Base-by-base conservation (phyloP, 148 eudicot species). In the Chenopodium quinoa region DNA sequence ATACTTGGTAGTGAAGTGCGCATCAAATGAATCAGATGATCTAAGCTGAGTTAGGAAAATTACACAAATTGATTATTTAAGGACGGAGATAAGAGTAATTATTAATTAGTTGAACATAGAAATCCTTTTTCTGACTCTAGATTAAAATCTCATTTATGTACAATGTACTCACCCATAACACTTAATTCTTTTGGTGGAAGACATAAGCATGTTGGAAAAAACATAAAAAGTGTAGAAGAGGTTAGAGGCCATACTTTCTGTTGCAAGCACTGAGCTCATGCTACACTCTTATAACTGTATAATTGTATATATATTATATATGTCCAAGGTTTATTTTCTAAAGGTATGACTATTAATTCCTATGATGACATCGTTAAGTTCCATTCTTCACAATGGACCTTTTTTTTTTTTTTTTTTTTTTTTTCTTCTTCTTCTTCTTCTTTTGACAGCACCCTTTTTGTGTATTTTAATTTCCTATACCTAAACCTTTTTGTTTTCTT, bases 181-280 rank as follows among this genome's bases (percentile, higher is more conserved):
- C 14, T 64, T 2, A 9, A 9, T 64, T 25, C 68, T n/a, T 64
- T 64, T 64, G 31, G 68, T n/a, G 31, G 68, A 9, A 64, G 29
- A n/a, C 13, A 64, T 64, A 64, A 64, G 68, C 68, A 64, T 64
- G 68, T 63, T 4, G 66, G 7, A 6, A 58, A 14, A 58, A 12
- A 27, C 29, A 4, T 12, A 4, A 64, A 23, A 64, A 64, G 0
- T 1, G 4, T 64, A 64, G 32, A 64, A 25, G 68, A 9, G 27
- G 32, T n/a, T 64, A 64, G 9, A 25, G 68, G 68, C 68, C 68
- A 64, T n/a, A 64, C 29, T 64, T 64, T 64, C 29, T 64, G 68
- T 64, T 64, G 68, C 68, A 56, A 64, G 68, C 68, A 64, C 68
- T 64, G 9, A 64, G 68, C 68, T n/a, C 68, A 64, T 23, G 31